These are phyloP conservation scores for Lagenidium giganteum DNA, from an alignment of 352 stramenopile species.

Conservation along the genomic window DNA sequence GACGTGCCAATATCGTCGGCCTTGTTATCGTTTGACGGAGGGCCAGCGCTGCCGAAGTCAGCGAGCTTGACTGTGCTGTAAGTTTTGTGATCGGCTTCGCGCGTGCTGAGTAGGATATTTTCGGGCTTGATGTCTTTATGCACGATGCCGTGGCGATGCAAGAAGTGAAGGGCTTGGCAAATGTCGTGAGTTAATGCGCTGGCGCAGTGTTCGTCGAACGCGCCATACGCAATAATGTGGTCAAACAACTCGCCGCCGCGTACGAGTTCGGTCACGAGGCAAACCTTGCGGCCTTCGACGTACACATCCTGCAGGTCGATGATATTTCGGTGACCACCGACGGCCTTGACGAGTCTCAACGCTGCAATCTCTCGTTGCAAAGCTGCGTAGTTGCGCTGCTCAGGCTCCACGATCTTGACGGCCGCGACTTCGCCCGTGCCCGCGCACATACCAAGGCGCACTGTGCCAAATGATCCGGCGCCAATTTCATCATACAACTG, in stretches of 20 bases:
- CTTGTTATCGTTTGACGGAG: no score
- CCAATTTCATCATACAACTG: constrained; percentile 74
- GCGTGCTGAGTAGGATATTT: constrained; percentile 60
- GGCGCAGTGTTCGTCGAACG: constrained; percentile 46
- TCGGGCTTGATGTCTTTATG: constrained; percentile 85
- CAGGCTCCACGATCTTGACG: constrained; percentile 63
- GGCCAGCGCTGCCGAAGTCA: constrained; percentile 77
- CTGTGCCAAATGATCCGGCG: constrained; percentile 60
- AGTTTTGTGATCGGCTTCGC: constrained; percentile 22
- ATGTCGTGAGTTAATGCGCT: constrained; percentile 48
- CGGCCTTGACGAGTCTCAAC: constrained; percentile 66
- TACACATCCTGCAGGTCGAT: constrained; percentile 81
- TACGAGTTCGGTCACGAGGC: constrained; percentile 85
- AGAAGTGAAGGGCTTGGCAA: constrained; percentile 52
- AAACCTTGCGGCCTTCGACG: constrained; percentile 70
- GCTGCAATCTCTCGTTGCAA: constrained; percentile 66
- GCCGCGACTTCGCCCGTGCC: constrained; percentile 65
- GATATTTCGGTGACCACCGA: constrained; percentile 84
- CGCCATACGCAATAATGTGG: constrained; percentile 71
- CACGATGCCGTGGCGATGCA: constrained; percentile 65
- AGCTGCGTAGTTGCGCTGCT: constrained; percentile 35
- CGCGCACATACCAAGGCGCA: constrained; percentile 61
- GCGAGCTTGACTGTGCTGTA: constrained; percentile 48
- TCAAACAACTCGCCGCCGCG: constrained; percentile 89
- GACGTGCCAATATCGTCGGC: constrained; percentile 72